Percentiles rank a stretch among this genome's conserved stretches.
Conservation (phyloP, 345 rosid genomes). For the Balakata baccata region DNA sequence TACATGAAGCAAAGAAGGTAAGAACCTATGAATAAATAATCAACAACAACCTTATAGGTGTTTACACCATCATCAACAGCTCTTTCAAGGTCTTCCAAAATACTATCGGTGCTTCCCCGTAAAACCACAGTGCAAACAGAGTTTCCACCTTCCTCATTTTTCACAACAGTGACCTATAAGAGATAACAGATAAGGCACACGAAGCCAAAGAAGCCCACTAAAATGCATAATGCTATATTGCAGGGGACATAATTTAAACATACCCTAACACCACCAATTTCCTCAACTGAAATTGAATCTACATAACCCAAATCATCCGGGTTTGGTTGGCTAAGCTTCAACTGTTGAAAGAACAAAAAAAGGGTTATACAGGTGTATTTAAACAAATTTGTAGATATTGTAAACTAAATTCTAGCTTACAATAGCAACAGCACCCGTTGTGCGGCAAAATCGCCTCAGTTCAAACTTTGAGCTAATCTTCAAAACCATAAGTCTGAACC, state of each 20-base stretch:
- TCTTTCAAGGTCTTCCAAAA: constrained; percentile 96
- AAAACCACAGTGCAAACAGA: constrained; percentile 80
- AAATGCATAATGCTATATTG: neutral
- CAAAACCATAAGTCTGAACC: constrained; percentile 85
- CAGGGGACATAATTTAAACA: constrained; percentile 22
- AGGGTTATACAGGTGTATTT: constrained; percentile 14
- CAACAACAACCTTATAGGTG: constrained; percentile 70
- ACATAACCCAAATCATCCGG: constrained; percentile 86
- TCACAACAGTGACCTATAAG: constrained; percentile 67
- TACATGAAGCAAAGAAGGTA: neutral
- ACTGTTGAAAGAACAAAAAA: constrained; percentile 41
- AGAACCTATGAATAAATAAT: neutral
- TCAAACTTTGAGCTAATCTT: constrained; percentile 98
- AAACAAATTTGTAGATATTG: constrained; percentile 3
- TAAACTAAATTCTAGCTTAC: constrained; percentile 38
- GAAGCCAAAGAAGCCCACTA: neutral
- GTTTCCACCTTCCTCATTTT: constrained; percentile 92
- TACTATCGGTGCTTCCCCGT: constrained; percentile 95
- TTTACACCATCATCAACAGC: constrained; percentile 99
- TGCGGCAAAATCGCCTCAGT: constrained; percentile 85
- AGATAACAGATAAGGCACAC: neutral
- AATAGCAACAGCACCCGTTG: constrained; percentile 81
- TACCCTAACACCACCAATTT: constrained; percentile 95
- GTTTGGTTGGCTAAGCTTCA: constrained; percentile 84
- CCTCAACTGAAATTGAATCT: constrained; percentile 88